Conservation (phyloP, 352 stramenopile genomes). For the Phytophthora boehmeriae region DNA sequence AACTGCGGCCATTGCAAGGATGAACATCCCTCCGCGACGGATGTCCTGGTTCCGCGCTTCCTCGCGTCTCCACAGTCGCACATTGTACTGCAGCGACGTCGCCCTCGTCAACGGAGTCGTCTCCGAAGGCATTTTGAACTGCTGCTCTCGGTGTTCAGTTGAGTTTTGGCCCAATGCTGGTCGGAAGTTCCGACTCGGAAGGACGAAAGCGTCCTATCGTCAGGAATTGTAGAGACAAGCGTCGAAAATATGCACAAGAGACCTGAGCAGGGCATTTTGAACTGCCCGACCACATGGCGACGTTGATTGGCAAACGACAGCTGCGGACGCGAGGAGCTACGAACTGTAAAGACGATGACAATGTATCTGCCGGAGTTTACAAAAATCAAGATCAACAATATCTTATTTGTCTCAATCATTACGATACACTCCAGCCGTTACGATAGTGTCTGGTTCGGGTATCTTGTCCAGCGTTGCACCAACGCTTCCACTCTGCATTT, state of each 20-base stretch:
- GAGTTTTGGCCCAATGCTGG: background rate
- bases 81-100: constrained; percentile 36
- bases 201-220: constrained; percentile 22
- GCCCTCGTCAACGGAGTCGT: constrained; percentile 22
- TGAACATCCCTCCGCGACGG: constrained; percentile 30
- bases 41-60: constrained; percentile 29
- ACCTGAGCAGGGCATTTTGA: constrained; percentile 2
- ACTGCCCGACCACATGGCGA: constrained; percentile 15
- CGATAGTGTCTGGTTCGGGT: constrained; percentile 11
- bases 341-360: background rate
- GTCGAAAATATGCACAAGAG: constrained; percentile 15
- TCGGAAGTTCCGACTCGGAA: constrained; percentile 8
- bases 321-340: constrained; percentile 1
- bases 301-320: constrained; percentile 30
- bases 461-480: constrained; percentile 8
- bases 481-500: constrained; percentile 27
- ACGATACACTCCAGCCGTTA: constrained; percentile 26
- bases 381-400: background rate
- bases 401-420: constrained; percentile 13
- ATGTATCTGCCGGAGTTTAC: background rate
- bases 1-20: constrained; percentile 24
- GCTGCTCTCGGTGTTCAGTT: background rate
- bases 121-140: constrained; percentile 22
- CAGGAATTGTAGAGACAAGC: constrained; percentile 8
- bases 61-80: constrained; percentile 32